Evolutionary conservation across 2,329 filamentous ascomycete species (phyloP).

Genomic region (Iodosphaeria phyllophila): DNA sequence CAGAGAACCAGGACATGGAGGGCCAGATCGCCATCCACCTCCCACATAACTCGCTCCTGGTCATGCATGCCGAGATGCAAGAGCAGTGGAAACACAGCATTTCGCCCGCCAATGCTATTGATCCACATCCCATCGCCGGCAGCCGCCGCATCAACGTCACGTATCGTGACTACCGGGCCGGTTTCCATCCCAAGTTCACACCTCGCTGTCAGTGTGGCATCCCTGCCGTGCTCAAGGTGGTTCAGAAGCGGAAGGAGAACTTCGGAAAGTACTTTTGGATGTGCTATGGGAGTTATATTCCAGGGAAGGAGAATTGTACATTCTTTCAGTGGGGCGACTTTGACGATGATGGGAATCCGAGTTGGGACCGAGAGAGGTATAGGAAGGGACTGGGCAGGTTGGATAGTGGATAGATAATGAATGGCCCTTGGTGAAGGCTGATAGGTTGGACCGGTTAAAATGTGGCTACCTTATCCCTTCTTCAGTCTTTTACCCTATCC

Average conservation of each 20-base stretch:
- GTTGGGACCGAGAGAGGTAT: slow-evolving; percentile 27
- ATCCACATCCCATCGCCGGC: slow-evolving; percentile 67
- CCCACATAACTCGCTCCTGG: slow-evolving; percentile 78
- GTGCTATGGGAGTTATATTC: slow-evolving; percentile 62
- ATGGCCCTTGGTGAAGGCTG: too few relatives aligned
- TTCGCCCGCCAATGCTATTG: slow-evolving; percentile 53
- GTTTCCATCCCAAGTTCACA: slow-evolving; percentile 58
- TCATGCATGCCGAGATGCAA: slow-evolving; percentile 98
- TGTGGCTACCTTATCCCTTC: too few relatives aligned
- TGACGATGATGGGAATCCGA: slow-evolving; percentile 67
- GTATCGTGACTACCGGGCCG: slow-evolving; percentile 68
- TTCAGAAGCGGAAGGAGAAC: slow-evolving; percentile 60
- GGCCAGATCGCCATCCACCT: slow-evolving; percentile 88
- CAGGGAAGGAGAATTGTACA: slow-evolving; percentile 48
- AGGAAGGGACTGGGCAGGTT: slow-evolving; percentile 4
- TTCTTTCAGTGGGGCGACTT: slow-evolving; percentile 81
- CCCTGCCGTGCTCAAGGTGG: slow-evolving; percentile 52
- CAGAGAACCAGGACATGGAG: slow-evolving; percentile 41
- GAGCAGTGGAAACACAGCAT: slow-evolving; percentile 93
- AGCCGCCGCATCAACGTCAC: slow-evolving; percentile 83
- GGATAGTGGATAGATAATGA: too few relatives aligned
- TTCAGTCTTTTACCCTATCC: too few relatives aligned
- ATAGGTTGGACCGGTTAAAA: too few relatives aligned
- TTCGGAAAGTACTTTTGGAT: slow-evolving; percentile 82
- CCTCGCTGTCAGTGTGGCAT: slow-evolving; percentile 62